These are phyloP conservation scores for Hymenoscyphus repandus DNA, from an alignment of 2,329 filamentous ascomycete species.

Conservation along the genomic window DNA sequence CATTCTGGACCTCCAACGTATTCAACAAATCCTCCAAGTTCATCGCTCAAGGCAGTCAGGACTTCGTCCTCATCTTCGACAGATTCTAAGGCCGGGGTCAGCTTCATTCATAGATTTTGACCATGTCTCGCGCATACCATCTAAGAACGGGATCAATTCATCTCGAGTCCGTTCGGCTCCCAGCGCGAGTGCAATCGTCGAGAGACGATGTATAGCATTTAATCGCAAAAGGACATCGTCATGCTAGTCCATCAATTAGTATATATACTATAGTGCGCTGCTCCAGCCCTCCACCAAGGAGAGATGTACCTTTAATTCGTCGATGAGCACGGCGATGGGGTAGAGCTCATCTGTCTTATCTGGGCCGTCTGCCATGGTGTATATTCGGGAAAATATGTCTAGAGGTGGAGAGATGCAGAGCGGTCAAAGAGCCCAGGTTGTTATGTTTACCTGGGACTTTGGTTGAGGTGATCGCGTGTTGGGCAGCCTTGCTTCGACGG, in stretches of 20 bases:
- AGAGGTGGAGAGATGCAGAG: slow-evolving; percentile 28
- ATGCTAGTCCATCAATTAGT: slow-evolving; percentile 55
- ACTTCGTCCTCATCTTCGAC: slow-evolving; percentile 99
- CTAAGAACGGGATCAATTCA: slow-evolving; percentile 97
- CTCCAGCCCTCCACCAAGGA: slow-evolving; percentile 2
- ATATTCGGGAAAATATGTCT: slow-evolving; percentile 25
- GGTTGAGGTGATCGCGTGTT: slow-evolving; percentile 29
- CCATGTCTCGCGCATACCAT: slow-evolving; percentile 61
- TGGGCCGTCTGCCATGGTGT: slow-evolving; percentile 80
- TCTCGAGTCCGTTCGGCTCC: slow-evolving; percentile 95
- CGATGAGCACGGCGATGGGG: slow-evolving; percentile 98
- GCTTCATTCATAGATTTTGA: slow-evolving; percentile 3
- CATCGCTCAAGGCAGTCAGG: slow-evolving; percentile 91
- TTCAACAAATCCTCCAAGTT: slow-evolving; percentile 94
- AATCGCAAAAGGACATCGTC: slow-evolving; percentile 96
- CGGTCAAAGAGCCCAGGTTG: slow-evolving; percentile 28
- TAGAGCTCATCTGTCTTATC: slow-evolving; percentile 98
- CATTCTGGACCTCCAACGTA: slow-evolving; percentile 93
- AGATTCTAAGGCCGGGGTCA: slow-evolving; percentile 60
- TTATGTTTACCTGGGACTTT: slow-evolving; percentile 29
- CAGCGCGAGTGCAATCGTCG: slow-evolving; percentile 93
- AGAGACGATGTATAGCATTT: slow-evolving; percentile 97
- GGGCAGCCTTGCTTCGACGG: slow-evolving; percentile 13
- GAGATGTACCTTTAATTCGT: slow-evolving; percentile 86
- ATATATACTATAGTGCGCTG: slow-evolving; percentile 4